Evolutionary conservation across 1,284 basidiomycete genomes (phyloP).

Genomic region (Naganishia liquefaciens): DNA sequence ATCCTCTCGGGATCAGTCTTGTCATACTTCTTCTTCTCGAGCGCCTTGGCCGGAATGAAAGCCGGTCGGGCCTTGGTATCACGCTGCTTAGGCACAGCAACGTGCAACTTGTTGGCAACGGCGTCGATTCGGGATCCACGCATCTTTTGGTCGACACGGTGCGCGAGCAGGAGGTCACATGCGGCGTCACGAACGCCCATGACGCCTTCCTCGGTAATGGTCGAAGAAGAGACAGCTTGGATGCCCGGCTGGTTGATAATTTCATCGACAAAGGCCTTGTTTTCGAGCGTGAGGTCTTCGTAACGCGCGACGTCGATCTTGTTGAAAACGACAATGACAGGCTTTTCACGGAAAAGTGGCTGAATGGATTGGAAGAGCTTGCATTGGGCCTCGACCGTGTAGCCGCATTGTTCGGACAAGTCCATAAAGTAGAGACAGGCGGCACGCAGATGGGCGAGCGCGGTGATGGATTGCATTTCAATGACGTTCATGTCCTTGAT

Average conservation of each 20-base stretch:
- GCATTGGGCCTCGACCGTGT: slow-evolving; percentile 90
- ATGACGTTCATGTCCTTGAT: slow-evolving; percentile 99
- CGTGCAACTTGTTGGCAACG: slow-evolving; percentile 89
- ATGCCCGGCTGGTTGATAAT: slow-evolving; percentile 74
- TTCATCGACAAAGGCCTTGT: slow-evolving; percentile 76
- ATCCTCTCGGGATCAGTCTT: slow-evolving; percentile 74
- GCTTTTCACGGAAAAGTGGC: slow-evolving; percentile 88
- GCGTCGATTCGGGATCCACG: slow-evolving; percentile 89
- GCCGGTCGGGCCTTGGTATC: slow-evolving; percentile 81
- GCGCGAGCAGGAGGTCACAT: slow-evolving; percentile 86
- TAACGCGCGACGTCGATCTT: slow-evolving; percentile 88
- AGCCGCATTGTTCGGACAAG: slow-evolving; percentile 92
- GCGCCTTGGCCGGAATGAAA: slow-evolving; percentile 80
- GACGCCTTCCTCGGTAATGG: slow-evolving; percentile 91
- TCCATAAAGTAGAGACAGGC: slow-evolving; percentile 97
- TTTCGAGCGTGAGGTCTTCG: slow-evolving; percentile 73
- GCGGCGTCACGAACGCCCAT: slow-evolving; percentile 91
- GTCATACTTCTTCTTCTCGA: slow-evolving; percentile 76
- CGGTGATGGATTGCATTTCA: slow-evolving; percentile 98
- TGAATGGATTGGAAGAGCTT: slow-evolving; percentile 98
- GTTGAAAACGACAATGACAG: slow-evolving; percentile 88
- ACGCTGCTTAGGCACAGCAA: slow-evolving; percentile 80
- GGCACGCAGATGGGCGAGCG: slow-evolving; percentile 86
- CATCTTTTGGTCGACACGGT: slow-evolving; percentile 88
- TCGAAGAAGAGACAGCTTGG: slow-evolving; percentile 72